These are phyloP conservation scores for Amaranthus cruentus DNA, from an alignment of 148 eudicot genomes.

Conservation along the genomic window DNA sequence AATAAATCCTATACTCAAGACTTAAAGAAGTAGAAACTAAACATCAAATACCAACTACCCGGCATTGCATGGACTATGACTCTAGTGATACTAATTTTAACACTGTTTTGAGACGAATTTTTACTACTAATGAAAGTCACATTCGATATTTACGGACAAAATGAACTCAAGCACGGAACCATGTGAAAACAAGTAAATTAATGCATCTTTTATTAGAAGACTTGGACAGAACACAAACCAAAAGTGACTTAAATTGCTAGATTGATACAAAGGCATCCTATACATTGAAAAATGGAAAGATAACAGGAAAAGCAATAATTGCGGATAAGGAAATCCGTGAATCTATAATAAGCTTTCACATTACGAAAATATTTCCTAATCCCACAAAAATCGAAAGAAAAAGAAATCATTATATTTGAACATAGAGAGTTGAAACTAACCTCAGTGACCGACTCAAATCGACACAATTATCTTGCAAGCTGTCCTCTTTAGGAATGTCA, in stretches of 20 bases:
- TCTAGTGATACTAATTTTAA: too few relatives aligned
- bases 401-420: background rate
- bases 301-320: background rate
- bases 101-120: too few relatives aligned
- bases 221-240: background rate
- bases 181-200: background rate
- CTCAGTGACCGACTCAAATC: conserved; percentile 44
- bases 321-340: background rate
- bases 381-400: background rate
- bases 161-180: conserved; percentile 3
- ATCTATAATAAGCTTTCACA: background rate
- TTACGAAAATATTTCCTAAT: background rate
- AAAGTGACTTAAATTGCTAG: background rate
- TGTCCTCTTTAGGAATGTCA: conserved; percentile 29
- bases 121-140: too few relatives aligned
- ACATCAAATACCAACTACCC: too few relatives aligned
- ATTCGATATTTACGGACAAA: background rate
- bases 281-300: background rate
- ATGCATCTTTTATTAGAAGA: background rate
- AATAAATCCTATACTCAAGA: too few relatives aligned
- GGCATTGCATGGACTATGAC: too few relatives aligned
- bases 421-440: conserved; percentile 27
- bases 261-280: background rate
- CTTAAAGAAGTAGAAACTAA: too few relatives aligned
- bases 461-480: conserved; percentile 34